Evolutionary conservation across 805 yeast genomes (phyloP).

Genomic region (Myxozyma melibiosi): DNA sequence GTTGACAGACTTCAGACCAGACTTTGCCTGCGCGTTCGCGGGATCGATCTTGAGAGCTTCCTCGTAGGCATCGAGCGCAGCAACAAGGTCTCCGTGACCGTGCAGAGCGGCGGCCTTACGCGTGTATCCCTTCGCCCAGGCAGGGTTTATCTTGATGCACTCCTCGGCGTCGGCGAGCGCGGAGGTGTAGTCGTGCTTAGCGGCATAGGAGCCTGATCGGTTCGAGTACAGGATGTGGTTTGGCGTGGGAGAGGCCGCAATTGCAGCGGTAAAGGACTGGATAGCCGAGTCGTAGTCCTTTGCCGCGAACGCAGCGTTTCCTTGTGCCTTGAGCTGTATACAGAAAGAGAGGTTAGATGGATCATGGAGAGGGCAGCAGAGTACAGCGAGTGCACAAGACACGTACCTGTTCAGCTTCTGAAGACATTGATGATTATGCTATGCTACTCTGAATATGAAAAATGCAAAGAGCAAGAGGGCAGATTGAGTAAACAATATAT

Average conservation of each 20-base stretch:
- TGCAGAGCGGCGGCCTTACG: slow-evolving; percentile 91
- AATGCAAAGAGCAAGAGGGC: background rate
- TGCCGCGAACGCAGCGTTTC: slow-evolving; percentile 88
- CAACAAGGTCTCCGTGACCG: slow-evolving; percentile 81
- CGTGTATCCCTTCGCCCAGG: slow-evolving; percentile 95
- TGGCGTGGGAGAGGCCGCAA: slow-evolving; percentile 75
- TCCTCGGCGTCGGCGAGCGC: slow-evolving; percentile 86
- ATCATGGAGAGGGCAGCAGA: background rate
- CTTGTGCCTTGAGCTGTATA: slow-evolving; percentile 77
- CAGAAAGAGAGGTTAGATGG: background rate
- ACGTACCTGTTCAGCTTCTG: slow-evolving; percentile 29
- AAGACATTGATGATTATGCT: too few relatives aligned
- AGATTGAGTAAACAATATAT: background rate
- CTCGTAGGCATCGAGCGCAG: slow-evolving; percentile 69
- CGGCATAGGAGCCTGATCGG: slow-evolving; percentile 89
- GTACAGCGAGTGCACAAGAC: background rate
- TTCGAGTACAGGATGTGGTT: slow-evolving; percentile 93
- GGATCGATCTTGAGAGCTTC: slow-evolving; percentile 83
- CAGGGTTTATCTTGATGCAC: slow-evolving; percentile 75
- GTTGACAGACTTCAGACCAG: slow-evolving; percentile 73
- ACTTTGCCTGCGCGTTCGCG: slow-evolving; percentile 79
- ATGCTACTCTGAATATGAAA: background rate
- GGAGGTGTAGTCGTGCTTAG: slow-evolving; percentile 67
- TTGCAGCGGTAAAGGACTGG: slow-evolving; percentile 81
- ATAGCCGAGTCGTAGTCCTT: slow-evolving; percentile 82